Evolutionary conservation across 805 yeast genomes (phyloP).

Genomic region (Barnettozyma sp.): DNA sequence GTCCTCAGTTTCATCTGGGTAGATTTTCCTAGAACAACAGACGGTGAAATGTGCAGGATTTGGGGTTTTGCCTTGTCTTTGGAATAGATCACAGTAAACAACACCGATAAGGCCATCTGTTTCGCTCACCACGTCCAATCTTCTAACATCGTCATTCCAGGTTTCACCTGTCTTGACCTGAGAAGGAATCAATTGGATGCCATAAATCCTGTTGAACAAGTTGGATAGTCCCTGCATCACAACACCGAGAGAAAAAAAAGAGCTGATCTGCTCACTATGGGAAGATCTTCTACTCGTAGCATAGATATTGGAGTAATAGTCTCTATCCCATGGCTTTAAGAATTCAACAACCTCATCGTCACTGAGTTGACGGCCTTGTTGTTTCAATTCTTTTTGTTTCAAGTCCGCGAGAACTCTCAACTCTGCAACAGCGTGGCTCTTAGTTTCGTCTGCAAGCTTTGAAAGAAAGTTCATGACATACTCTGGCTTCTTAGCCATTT

Average conservation of each 20-base stretch:
- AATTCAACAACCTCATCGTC: slow-evolving; percentile 37
- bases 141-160: slow-evolving; percentile 83
- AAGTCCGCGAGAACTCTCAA: slow-evolving; percentile 39
- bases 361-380: slow-evolving; percentile 17
- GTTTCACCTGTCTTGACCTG: slow-evolving; percentile 65
- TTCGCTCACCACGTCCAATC: slow-evolving; percentile 67
- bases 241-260: slow-evolving; percentile 77
- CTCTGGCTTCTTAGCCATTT: slow-evolving; percentile 80
- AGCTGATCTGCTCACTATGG: slow-evolving; percentile 44
- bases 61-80: slow-evolving; percentile 65
- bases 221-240: slow-evolving; percentile 77
- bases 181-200: slow-evolving; percentile 66
- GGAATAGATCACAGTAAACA: slow-evolving; percentile 82
- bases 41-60: slow-evolving; percentile 95
- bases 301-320: slow-evolving; percentile 42
- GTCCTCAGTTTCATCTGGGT: slow-evolving; percentile 42
- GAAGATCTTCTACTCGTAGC: slow-evolving; percentile 28
- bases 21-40: slow-evolving; percentile 82
- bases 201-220: slow-evolving; percentile 65
- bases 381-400: slow-evolving; percentile 27
- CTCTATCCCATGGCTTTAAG: slow-evolving; percentile 90
- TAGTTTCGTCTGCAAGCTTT: slow-evolving; percentile 46
- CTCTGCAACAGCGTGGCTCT: slow-evolving; percentile 53
- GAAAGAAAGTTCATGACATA: slow-evolving; percentile 66
- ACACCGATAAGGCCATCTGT: slow-evolving; percentile 63